Evolutionary conservation across 1,284 basidiomycete species (phyloP).

Genomic region (Ceratorhiza oryzae-sativae): DNA sequence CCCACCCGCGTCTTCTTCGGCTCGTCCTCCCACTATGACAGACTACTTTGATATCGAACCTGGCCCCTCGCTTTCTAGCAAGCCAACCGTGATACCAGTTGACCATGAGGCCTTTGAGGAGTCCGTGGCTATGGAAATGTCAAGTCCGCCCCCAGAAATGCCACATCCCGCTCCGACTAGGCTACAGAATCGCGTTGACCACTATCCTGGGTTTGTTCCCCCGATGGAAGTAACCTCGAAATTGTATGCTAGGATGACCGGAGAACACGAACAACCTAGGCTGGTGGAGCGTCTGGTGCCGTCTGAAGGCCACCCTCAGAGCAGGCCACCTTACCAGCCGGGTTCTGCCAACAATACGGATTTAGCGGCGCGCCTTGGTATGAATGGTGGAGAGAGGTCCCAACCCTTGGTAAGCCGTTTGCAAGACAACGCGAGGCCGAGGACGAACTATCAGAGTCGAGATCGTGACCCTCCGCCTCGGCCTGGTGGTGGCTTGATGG

Average conservation of each 20-base stretch:
- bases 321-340: background rate
- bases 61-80: background rate
- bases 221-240: background rate
- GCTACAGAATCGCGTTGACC: background rate
- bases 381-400: background rate
- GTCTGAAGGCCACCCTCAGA: background rate
- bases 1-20: background rate
- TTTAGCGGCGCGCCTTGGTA: background rate
- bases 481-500: constrained; percentile 5
- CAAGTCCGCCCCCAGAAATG: background rate
- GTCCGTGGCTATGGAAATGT: background rate
- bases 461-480: background rate
- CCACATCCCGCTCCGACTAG: background rate
- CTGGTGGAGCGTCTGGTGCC: background rate
- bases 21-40: too few species aligned
- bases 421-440: background rate
- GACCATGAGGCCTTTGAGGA: constrained; percentile 1
- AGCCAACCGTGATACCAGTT: background rate
- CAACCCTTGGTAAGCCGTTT: constrained; percentile 3
- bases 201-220: background rate
- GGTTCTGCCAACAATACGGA: background rate
- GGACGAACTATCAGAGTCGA: background rate
- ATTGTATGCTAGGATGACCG: background rate
- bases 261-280: background rate
- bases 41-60: background rate